Evolutionary conservation across 257 asterid species (phyloP).

Genomic region (Scutellaria baicalensis): DNA sequence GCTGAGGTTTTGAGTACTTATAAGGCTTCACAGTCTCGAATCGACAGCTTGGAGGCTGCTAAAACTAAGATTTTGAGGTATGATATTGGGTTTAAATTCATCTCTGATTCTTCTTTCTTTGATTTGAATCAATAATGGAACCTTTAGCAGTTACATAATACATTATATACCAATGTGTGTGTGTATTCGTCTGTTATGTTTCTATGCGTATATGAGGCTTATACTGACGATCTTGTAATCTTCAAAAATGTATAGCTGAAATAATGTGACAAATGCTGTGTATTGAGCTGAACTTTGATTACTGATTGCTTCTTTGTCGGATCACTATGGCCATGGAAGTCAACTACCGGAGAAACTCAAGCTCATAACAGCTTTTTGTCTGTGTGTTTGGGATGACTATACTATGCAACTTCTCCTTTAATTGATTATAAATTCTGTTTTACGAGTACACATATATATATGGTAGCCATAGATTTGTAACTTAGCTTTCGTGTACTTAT

Average conservation of each 20-base stretch:
- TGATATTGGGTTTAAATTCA: neutral
- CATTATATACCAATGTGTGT: neutral
- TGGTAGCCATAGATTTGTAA: neutral
- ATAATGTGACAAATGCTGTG: too few species aligned
- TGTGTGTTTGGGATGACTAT: neutral
- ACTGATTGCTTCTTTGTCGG: neutral
- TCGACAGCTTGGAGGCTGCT: conserved; percentile 34
- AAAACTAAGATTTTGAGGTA: conserved; percentile 61
- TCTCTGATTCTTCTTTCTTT: neutral
- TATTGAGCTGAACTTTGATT: too few species aligned
- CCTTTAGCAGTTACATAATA: neutral
- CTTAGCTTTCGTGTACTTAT: neutral
- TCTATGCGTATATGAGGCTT: neutral
- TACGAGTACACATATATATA: neutral
- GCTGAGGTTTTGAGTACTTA: conserved; percentile 42
- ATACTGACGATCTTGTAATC: neutral
- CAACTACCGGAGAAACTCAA: neutral
- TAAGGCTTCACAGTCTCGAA: conserved; percentile 24
- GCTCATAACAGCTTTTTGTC: neutral
- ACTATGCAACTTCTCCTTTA: neutral
- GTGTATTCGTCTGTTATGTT: neutral
- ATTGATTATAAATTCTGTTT: neutral
- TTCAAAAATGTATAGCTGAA: neutral
- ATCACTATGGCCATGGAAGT: neutral
- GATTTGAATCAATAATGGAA: too few species aligned